Conservation (phyloP, 139 green algal species). For the Chlorella sp. region DNA sequence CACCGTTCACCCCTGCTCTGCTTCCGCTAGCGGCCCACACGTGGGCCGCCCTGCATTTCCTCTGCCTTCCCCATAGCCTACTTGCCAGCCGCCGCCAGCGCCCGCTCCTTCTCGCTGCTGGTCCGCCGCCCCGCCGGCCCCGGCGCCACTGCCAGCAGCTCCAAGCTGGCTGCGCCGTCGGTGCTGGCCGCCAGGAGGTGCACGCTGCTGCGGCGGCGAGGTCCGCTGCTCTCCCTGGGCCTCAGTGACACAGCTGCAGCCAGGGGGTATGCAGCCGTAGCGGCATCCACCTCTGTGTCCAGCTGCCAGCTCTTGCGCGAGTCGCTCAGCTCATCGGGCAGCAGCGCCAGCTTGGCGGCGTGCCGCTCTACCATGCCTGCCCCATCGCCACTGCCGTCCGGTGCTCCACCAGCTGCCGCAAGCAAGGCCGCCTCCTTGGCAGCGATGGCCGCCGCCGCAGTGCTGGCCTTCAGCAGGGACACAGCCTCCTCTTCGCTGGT, state of each 20-base stretch:
- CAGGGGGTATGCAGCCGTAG: not conserved
- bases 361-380: too few relatives aligned
- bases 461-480: not conserved
- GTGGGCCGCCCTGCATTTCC: too few relatives aligned
- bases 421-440: not conserved
- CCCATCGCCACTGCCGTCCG: not conserved
- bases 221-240: not conserved
- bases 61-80: too few relatives aligned
- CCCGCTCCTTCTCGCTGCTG: conserved; percentile 14
- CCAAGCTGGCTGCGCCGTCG: not conserved
- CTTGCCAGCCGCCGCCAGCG: conserved; percentile 1
- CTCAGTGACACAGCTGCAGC: not conserved
- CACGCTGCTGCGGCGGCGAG: too few relatives aligned
- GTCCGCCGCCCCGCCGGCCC: not conserved
- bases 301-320: not conserved
- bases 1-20: too few relatives aligned
- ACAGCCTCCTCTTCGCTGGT: not conserved
- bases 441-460: not conserved
- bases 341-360: conserved; percentile 2
- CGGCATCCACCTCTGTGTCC: not conserved
- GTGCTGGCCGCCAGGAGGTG: not conserved
- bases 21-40: too few relatives aligned
- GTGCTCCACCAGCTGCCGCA: not conserved
- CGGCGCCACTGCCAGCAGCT: not conserved
- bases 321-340: not conserved